Evolutionary conservation across 2,329 filamentous ascomycete genomes (phyloP).

Genomic region (Teratosphaeriaceae sp.): DNA sequence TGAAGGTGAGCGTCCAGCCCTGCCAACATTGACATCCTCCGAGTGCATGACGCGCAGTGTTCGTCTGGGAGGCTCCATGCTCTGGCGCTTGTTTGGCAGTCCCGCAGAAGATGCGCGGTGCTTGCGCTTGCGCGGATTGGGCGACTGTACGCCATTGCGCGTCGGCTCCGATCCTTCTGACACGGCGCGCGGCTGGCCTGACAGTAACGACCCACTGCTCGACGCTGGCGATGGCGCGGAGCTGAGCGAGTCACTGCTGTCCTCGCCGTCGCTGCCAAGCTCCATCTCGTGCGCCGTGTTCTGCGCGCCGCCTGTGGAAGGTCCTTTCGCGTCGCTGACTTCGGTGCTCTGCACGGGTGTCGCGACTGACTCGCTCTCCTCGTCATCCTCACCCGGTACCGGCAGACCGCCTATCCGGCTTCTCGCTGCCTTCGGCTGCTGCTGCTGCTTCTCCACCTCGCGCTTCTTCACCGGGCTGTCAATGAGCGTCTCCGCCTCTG

Average conservation of each 20-base stretch:
- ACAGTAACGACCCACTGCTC: slow-evolving; percentile 15
- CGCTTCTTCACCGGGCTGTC: slow-evolving; percentile 36
- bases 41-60: slow-evolving; percentile 23
- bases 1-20: slow-evolving; percentile 48
- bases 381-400: slow-evolving; percentile 24
- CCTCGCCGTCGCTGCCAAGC: slow-evolving; percentile 15
- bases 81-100: slow-evolving; percentile 27
- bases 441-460: slow-evolving; percentile 29
- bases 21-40: slow-evolving; percentile 17
- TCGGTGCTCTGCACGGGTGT: slow-evolving; percentile 24
- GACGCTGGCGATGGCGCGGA: slow-evolving; percentile 23
- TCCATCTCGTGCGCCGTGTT: slow-evolving; percentile 16
- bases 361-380: slow-evolving; percentile 24
- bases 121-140: slow-evolving; percentile 32
- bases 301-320: slow-evolving; percentile 3
- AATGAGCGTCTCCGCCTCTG: slow-evolving; percentile 46
- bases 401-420: slow-evolving; percentile 27
- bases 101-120: slow-evolving; percentile 30
- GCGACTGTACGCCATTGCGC: slow-evolving; percentile 18
- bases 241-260: slow-evolving; percentile 26
- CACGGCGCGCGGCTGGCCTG: slow-evolving; percentile 16
- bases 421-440: slow-evolving; percentile 15
- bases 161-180: slow-evolving; percentile 21
- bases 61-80: slow-evolving; percentile 22
- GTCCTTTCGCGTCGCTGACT: slow-evolving; percentile 16